Base-by-base conservation (phyloP, 148 eudicot genomes). In the Vaccinium corymbosum region DNA sequence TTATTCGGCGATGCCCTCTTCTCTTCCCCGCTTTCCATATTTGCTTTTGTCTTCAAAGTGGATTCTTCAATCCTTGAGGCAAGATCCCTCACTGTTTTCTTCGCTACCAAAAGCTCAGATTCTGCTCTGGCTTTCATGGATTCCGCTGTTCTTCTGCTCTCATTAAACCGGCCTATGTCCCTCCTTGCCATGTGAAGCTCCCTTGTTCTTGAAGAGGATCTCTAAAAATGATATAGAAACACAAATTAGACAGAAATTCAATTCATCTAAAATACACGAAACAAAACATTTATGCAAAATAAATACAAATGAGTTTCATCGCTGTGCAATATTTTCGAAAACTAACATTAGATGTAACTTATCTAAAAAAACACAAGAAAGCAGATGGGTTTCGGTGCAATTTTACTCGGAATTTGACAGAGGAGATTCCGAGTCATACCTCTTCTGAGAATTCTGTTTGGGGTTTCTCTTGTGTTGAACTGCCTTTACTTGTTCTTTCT, bases 161-260 rank as follows among this genome's bases (percentile, higher is more conserved):
- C 91, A 0, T 84, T 82, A 61, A 90, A 84, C 76, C 59, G 85
- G n/a, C 84, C 77, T 19, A 88, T 84, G 74, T 84, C 89, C 76
- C 87, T 88, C 87, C 89, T 92, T 56, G 93, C 93, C n/a, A 76
- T 81, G 83, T 91, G 90, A 80, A 91, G 90, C 84, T 93, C 93
- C 64, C 89, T 85, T 49, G 90, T 90, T 83, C 86, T 93, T 48
- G 96, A 85, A 89, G 87, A 50, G 42, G 73, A 86, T 59, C 84
- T 91, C 97, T 94, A 85, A 64, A 62, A 22, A 68, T 61, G 59
- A 85, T 71, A 3, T 25, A 81, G 32, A 8, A 35, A 59, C 22
- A 11, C 42, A 42, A 22, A 42, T 59, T 35, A 80, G 17, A 56
- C 42, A 16, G 27, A 79, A 59, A 20, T 10, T 7, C 9, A 32